Base-by-base conservation (phyloP, 768 basidiomycete species). In the Russula sp. region DNA sequence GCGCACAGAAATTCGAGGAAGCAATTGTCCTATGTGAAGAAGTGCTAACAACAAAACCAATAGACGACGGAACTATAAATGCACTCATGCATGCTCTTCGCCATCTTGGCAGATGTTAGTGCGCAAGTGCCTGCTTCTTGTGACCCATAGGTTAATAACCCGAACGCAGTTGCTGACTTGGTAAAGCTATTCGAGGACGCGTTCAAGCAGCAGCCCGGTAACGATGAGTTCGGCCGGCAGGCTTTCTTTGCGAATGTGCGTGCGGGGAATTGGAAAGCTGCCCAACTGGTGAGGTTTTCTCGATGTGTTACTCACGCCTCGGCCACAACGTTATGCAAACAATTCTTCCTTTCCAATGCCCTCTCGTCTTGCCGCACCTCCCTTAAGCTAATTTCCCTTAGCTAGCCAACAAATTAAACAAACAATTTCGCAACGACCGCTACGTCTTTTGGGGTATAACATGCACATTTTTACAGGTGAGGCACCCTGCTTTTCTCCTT, bases 111-210 rank as follows among this genome's bases (percentile, higher is more conserved):
- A 82, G 91, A 76, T 79, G 83, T 83, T 63, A 61, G 80, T 76
- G 40, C 20, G 30, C 57, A 50, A n/a, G 14, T 51, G n/a, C 42
- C 22, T 42, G 58, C 61, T 59, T 24, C 26, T 40, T 38, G 51
- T 54, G 48, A 3, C 28, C 6, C 36, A 38, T 40, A 11, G 22
- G 28, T 61, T 5, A 61, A 38, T 46, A 8, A 11, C 1, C 46
- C 28, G 59, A 22, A 40, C 32, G 14, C 55, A 84, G 91, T 90
- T 75, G 83, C 84, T 64, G 92, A 94, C 74, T 85, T 88, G 78
- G 83, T 92, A 49, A 79, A 79, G 10, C 91, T 94, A 88, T 93
- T 89, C 70, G 92, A 93, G 66, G 86, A 90, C 55, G 92, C 92
- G 1, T 92, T 83, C 78, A 92, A 88, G 74, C 84, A 87, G 66